These are phyloP conservation scores for Hypoxylon trugodes DNA, from an alignment of 495 filamentous ascomycete species.

Conservation along the genomic window DNA sequence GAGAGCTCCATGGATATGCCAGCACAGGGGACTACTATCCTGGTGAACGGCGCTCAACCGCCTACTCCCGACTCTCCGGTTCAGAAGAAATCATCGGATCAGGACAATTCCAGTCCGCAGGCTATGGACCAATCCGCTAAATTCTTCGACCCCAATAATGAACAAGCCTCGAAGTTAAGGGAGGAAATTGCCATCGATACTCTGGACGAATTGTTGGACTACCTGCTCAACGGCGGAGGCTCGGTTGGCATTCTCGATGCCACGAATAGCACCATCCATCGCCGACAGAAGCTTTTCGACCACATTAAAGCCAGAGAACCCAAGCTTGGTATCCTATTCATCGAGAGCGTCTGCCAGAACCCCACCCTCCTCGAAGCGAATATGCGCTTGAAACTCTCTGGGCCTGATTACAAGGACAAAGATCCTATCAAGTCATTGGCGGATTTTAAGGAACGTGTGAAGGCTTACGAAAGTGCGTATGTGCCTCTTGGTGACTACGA, in stretches of 20 bases:
- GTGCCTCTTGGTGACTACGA: slow-evolving; percentile 91
- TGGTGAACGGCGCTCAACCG: slow-evolving; percentile 53
- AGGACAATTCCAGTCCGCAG: slow-evolving; percentile 45
- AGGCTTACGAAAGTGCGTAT: slow-evolving; percentile 91
- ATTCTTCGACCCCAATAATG: slow-evolving; percentile 95
- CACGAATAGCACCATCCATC: slow-evolving; percentile 91
- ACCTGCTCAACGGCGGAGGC: slow-evolving; percentile 80
- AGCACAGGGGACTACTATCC: slow-evolving; percentile 56
- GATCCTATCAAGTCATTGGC: slow-evolving; percentile 82
- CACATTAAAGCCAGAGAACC: slow-evolving; percentile 85
- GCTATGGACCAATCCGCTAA: slow-evolving; percentile 85
- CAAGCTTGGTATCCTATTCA: slow-evolving; percentile 87
- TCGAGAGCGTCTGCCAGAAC: slow-evolving; percentile 93
- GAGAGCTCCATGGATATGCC: slow-evolving; percentile 46
- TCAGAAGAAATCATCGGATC: slow-evolving; percentile 19
- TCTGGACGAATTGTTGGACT: slow-evolving; percentile 88
- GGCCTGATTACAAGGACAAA: slow-evolving; percentile 93
- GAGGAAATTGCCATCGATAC: slow-evolving; percentile 94
- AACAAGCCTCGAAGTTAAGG: slow-evolving; percentile 78
- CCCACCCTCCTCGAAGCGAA: slow-evolving; percentile 87
- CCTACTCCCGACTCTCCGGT: slow-evolving; percentile 44
- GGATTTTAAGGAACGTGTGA: slow-evolving; percentile 94
- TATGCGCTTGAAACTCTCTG: slow-evolving; percentile 97
- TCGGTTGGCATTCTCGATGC: slow-evolving; percentile 98
- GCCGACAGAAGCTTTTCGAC: slow-evolving; percentile 82